A percentile compares a stretch with the other conserved stretches of the same genome.
Conservation (phyloP, 768 basidiomycete species). For the Tricholoma sp. region DNA sequence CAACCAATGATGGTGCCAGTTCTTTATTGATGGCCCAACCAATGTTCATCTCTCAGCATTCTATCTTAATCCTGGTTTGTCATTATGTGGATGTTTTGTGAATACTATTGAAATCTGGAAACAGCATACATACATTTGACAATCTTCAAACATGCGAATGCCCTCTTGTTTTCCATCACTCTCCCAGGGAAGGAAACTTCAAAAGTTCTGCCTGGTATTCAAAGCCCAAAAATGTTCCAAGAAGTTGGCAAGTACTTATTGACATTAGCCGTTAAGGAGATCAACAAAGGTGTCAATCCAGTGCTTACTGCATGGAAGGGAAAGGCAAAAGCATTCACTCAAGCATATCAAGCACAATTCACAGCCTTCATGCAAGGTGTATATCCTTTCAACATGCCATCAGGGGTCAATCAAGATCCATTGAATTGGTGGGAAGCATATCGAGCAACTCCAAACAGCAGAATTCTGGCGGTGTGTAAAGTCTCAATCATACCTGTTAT, state of each 20-base stretch:
- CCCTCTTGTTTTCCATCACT: conserved; percentile 17
- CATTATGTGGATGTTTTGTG: too few relatives aligned
- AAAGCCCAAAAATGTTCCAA: conserved; percentile 19
- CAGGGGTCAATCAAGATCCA: background rate
- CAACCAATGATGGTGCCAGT: conserved; percentile 21
- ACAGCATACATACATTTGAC: conserved; percentile 16
- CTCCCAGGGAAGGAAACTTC: conserved; percentile 14
- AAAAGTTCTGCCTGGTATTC: conserved; percentile 17
- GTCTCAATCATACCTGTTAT: background rate
- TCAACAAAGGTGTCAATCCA: conserved; percentile 15
- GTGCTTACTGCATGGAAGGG: conserved; percentile 13
- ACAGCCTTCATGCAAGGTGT: conserved; percentile 14
- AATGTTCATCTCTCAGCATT: conserved; percentile 27
- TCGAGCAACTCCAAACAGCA: background rate
- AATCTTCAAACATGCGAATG: conserved; percentile 24
- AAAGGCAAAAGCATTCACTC: conserved; percentile 11
- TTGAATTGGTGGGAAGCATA: background rate
- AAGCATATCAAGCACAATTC: conserved; percentile 19
- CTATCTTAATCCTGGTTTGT: conserved; percentile 28
- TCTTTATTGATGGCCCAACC: conserved; percentile 23
- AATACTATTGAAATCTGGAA: too few relatives aligned
- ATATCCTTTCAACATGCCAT: background rate
- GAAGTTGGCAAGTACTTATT: conserved; percentile 18
- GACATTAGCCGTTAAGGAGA: conserved; percentile 11
- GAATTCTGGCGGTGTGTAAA: background rate